Base-by-base conservation (phyloP, 805 yeast species). In the Wickerhamiella sergipiensis region DNA sequence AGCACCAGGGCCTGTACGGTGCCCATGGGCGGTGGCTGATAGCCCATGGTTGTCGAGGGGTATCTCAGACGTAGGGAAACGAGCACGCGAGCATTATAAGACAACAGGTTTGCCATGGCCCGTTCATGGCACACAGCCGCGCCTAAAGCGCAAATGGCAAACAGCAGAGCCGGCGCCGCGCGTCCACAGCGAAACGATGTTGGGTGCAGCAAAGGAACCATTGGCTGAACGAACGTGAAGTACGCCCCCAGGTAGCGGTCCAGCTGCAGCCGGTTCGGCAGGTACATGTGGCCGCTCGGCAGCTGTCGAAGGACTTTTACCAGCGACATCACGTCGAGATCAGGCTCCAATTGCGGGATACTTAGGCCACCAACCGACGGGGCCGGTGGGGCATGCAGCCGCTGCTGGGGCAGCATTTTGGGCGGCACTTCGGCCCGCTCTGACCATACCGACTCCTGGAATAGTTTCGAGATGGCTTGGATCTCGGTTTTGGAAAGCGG, bases 61-160 rank as follows among this genome's bases (percentile, higher is more conserved):
- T 19, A 19, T n/a, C 23, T 23, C 22, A 29, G 42, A 3, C 43
- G 40, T 15, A 42, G 43, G n/a, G 57, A 53, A 44, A 59, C 57
- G 38, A 64, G 54, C 51, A 56, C 55, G 22, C 60, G 58, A 12
- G 67, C 59, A 43, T 57, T 60, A 23, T 52, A 52, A 43, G 46
- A 45, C 15, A 52, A 42, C 6, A 47, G 29, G 21, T 46, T 48
- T 9, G 55, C 66, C 45, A 59, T 56, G 36, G 59, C 56, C 10
- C 53, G 52, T 29, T 63, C 65, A 21, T 54, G 57, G 47, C 63
- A 57, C 12, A 62, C 50, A 15, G 59, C 53, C 0, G 70, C 67
- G 8, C 70, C 70, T 36, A 66, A 55, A 4, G 69, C 59, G 47
- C 67, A 60, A 8, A 65, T 59, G 1, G 68, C 61, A 23, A 62